Base-by-base conservation (phyloP, 1,139 yeast species). In the Suhomyces chickasaworum region DNA sequence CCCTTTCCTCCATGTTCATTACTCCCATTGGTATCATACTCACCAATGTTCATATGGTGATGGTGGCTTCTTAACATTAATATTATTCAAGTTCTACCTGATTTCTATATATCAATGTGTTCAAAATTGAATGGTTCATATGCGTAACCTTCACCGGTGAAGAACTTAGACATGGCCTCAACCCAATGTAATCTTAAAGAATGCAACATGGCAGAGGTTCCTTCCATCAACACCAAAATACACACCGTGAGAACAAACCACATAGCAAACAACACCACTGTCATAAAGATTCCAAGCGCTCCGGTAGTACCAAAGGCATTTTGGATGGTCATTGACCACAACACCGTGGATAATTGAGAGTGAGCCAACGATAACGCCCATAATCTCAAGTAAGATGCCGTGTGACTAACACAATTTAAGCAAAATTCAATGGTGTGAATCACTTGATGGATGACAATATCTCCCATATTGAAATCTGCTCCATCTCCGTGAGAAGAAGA, bases 321-420 rank as follows among this genome's bases (percentile, higher is more conserved):
- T 54, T 81, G 80, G 45, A 93, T 81, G 1, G 99, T 93, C 99
- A 93, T 93, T 39, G 87, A 77, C 99, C 99, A 95, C 56, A 95
- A 73, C 36, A 95, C 99, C 13, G 91, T 77, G 1, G 97, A 90
- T 55, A 95, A 78, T 71, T 95, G 99, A 13, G 96, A 95, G 65
- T 95, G 99, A 0, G 99, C 99, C 50, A 95, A 79, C 1, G 98
- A 91, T 51, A 95, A 77, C 1, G 99, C 99, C 99, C 99, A 93
- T 48, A 93, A 73, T 63, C 99, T 85, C 56, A 93, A 79, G 61
- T 95, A 95, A 0, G 99, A 93, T 0, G 99, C 99, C 0, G 99
- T 95, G 64, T 95, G 99, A 15, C 97, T 89, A 37, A 95, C 97
- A 72, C 98, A 89, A 67, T 93, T 93, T 59, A 95, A 78, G 64